Evolutionary conservation across 83 land plant genomes (phyloP).

Genomic region (Thuja plicata): DNA sequence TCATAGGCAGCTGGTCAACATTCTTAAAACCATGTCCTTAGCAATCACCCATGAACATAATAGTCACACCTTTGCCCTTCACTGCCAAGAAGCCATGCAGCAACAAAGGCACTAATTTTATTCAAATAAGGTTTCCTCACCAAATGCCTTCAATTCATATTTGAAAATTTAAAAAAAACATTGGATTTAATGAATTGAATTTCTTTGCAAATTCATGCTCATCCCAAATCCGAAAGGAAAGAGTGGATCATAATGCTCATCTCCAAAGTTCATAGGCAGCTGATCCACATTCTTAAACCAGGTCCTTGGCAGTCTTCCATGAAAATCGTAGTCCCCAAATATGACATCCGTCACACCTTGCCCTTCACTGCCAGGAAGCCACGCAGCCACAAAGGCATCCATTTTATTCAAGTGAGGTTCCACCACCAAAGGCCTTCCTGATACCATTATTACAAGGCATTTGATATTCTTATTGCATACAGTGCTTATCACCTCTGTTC

Average conservation of each 20-base stretch:
- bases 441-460: constrained; percentile 67
- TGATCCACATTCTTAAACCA: constrained; percentile 77
- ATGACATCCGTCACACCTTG: constrained; percentile 70
- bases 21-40: constrained; percentile 67
- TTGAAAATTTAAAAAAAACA: background rate
- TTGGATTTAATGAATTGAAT: background rate
- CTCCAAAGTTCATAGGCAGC: constrained; percentile 78
- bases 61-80: constrained; percentile 74
- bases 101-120: constrained; percentile 61
- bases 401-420: constrained; percentile 53
- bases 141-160: constrained; percentile 35
- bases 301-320: constrained; percentile 63
- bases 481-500: constrained; percentile 38
- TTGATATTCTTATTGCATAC: constrained; percentile 32
- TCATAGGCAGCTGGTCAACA: constrained; percentile 81
- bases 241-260: constrained; percentile 63
- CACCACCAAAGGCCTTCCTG: constrained; percentile 76
- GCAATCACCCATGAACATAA: constrained; percentile 60
- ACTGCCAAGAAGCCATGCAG: constrained; percentile 80
- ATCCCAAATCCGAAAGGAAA: constrained; percentile 77
- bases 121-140: constrained; percentile 57
- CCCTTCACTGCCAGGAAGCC: constrained; percentile 83
- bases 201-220: constrained; percentile 7
- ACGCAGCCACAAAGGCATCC: constrained; percentile 79
- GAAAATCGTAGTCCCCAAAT: constrained; percentile 74